Conservation (phyloP, 352 stramenopile genomes). For the Globisporangium parvum region DNA sequence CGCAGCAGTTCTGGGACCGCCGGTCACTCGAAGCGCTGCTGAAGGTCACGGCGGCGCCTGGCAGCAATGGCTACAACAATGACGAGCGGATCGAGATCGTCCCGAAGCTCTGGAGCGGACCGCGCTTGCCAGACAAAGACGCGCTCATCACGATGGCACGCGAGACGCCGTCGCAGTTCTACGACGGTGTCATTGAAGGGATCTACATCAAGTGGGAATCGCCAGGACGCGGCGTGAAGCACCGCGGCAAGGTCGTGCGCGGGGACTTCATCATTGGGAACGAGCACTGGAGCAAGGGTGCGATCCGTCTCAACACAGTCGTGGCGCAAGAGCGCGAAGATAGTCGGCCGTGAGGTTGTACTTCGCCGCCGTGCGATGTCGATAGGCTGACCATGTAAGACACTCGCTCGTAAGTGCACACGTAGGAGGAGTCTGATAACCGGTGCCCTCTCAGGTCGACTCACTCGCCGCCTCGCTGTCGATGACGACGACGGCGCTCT, state of each 20-base stretch:
- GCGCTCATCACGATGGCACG: slow-evolving; percentile 35
- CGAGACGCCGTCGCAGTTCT: slow-evolving; percentile 32
- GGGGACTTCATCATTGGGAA: slow-evolving; percentile 59
- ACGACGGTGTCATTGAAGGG: slow-evolving; percentile 42
- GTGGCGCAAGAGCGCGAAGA: too few species aligned
- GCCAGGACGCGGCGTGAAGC: slow-evolving; percentile 24
- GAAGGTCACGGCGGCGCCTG: slow-evolving; percentile 12
- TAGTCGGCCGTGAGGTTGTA: too few species aligned
- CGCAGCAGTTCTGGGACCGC: slow-evolving; percentile 37
- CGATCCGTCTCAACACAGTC: slow-evolving; percentile 38
- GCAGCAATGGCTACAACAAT: not conserved
- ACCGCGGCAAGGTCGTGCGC: slow-evolving; percentile 58
- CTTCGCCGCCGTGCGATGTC: too few species aligned
- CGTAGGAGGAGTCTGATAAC: too few species aligned
- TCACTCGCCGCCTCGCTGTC: too few species aligned
- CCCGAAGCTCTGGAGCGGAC: slow-evolving; percentile 34
- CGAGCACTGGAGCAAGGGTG: slow-evolving; percentile 49
- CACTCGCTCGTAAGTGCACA: too few species aligned
- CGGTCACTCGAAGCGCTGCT: slow-evolving; percentile 25
- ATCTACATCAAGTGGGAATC: slow-evolving; percentile 58
- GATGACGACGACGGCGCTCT: not conserved
- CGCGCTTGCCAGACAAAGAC: slow-evolving; percentile 18
- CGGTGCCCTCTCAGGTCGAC: too few species aligned
- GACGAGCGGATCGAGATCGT: slow-evolving; percentile 28
- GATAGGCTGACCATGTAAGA: too few species aligned